phyloP scores from a whole-genome alignment of 2,329 filamentous ascomycete genomes.

The Hymenoscyphus infarciens region DNA sequence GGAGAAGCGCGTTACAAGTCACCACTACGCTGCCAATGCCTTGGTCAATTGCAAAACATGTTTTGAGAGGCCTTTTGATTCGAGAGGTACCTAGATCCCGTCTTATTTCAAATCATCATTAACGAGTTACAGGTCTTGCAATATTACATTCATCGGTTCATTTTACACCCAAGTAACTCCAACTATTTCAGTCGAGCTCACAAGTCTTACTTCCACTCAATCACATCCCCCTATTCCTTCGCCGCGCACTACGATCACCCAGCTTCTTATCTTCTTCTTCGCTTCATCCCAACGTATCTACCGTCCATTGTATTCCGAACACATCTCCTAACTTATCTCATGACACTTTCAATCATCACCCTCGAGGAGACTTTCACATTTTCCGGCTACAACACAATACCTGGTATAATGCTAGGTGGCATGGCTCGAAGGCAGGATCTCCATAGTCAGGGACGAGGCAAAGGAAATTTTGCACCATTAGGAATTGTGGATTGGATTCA shows the following conservation, averaged over 20 bases:
- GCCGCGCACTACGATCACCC: constrained; percentile 67
- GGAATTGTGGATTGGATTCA: constrained; percentile 60
- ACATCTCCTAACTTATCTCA: constrained; percentile 69
- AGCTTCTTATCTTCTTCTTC: constrained; percentile 56
- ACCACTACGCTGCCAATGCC: constrained; percentile 59
- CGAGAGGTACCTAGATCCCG: constrained; percentile 47
- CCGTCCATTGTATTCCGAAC: constrained; percentile 63
- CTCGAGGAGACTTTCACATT: constrained; percentile 64
- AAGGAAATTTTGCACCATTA: constrained; percentile 59
- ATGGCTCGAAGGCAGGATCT: constrained; percentile 50
- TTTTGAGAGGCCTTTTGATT: constrained; percentile 49
- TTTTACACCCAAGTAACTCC: constrained; percentile 55
- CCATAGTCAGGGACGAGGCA: constrained; percentile 54
- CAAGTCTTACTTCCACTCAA: constrained; percentile 47
- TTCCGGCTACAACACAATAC: constrained; percentile 62
- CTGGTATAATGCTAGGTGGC: constrained; percentile 49
- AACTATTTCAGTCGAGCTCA: constrained; percentile 42
- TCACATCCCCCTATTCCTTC: constrained; percentile 57
- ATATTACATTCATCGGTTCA: constrained; percentile 70
- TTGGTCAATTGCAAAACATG: constrained; percentile 54
- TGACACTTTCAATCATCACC: constrained; percentile 60
- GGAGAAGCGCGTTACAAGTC: constrained; percentile 54
- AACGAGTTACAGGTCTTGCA: constrained; percentile 49
- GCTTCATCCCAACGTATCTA: constrained; percentile 62
- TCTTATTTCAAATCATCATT: constrained; percentile 9